Evolutionary conservation across 1,284 basidiomycete genomes (phyloP).

Genomic region (Thecaphora frezii): DNA sequence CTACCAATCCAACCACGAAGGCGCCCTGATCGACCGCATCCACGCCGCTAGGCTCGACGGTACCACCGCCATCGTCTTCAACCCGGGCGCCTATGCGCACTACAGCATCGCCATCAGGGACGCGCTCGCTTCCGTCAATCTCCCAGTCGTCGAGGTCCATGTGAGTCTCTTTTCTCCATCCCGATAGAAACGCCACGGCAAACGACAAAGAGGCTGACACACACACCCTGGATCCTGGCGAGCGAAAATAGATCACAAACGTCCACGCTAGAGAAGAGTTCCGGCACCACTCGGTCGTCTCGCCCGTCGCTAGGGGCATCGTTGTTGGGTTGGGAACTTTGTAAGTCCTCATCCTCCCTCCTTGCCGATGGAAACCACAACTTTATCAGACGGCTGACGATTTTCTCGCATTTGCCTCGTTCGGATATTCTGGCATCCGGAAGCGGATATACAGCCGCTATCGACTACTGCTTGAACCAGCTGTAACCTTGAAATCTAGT

Average conservation of each 20-base stretch:
- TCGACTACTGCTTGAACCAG: constrained; percentile 10
- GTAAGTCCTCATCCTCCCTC: no score
- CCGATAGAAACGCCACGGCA: not conserved
- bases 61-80: constrained; percentile 48
- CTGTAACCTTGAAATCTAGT: no score
- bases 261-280: constrained; percentile 58
- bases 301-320: constrained; percentile 55
- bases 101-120: constrained; percentile 58
- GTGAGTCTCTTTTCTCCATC: constrained; percentile 14
- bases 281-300: constrained; percentile 59
- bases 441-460: constrained; percentile 26
- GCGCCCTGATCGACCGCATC: constrained; percentile 58
- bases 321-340: constrained; percentile 48
- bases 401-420: not conserved
- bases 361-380: no score
- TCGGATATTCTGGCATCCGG: not conserved
- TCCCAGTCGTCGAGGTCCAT: constrained; percentile 60
- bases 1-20: constrained; percentile 60
- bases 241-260: constrained; percentile 48
- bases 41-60: constrained; percentile 42
- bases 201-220: not conserved
- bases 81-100: constrained; percentile 59
- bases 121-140: constrained; percentile 47
- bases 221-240: not conserved
- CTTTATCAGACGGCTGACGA: no score